These are phyloP conservation scores for Pyrenochaeta sp. DNA, from an alignment of 2,329 filamentous ascomycete genomes.

Conservation along the genomic window DNA sequence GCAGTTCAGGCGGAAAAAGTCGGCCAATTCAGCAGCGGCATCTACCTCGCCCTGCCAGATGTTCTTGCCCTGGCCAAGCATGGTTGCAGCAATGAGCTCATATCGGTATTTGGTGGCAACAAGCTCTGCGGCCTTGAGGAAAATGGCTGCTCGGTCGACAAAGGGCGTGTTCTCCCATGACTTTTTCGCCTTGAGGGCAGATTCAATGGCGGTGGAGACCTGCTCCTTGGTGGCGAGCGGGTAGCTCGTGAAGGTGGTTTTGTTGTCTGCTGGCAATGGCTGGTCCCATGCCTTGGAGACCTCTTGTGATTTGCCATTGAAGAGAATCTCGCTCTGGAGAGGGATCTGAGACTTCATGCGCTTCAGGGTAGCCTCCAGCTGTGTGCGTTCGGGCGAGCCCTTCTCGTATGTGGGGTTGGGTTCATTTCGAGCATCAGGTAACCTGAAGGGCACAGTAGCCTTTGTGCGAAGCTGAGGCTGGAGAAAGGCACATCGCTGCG, in stretches of 20 bases:
- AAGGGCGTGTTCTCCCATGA: slow-evolving; percentile 88
- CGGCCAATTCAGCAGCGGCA: slow-evolving; percentile 85
- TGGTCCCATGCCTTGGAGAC: slow-evolving; percentile 34
- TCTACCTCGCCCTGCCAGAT: slow-evolving; percentile 98
- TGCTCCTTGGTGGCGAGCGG: slow-evolving; percentile 79
- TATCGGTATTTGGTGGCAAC: slow-evolving; percentile 91
- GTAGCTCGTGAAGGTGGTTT: slow-evolving; percentile 78
- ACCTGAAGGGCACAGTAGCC: slow-evolving; percentile 38
- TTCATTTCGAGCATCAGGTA: slow-evolving; percentile 39
- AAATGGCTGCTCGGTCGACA: slow-evolving; percentile 87
- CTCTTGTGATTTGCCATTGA: slow-evolving; percentile 36
- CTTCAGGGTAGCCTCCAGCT: slow-evolving; percentile 35
- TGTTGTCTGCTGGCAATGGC: slow-evolving; percentile 60
- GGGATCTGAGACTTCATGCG: slow-evolving; percentile 37
- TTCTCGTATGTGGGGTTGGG: slow-evolving; percentile 40
- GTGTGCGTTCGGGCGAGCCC: slow-evolving; percentile 35
- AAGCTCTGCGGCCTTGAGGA: slow-evolving; percentile 92
- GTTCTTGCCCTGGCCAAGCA: slow-evolving; percentile 96
- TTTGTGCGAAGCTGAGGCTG: slow-evolving; percentile 32
- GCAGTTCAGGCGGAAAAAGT: slow-evolving; percentile 92
- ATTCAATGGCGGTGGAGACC: slow-evolving; percentile 78
- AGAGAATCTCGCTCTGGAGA: slow-evolving; percentile 34
- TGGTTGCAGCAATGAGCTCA: slow-evolving; percentile 92
- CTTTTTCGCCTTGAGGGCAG: slow-evolving; percentile 81
- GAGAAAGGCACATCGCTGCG: slow-evolving; percentile 10